Conservation (phyloP, 2,329 filamentous ascomycete species). For the Fusarium dimerum region DNA sequence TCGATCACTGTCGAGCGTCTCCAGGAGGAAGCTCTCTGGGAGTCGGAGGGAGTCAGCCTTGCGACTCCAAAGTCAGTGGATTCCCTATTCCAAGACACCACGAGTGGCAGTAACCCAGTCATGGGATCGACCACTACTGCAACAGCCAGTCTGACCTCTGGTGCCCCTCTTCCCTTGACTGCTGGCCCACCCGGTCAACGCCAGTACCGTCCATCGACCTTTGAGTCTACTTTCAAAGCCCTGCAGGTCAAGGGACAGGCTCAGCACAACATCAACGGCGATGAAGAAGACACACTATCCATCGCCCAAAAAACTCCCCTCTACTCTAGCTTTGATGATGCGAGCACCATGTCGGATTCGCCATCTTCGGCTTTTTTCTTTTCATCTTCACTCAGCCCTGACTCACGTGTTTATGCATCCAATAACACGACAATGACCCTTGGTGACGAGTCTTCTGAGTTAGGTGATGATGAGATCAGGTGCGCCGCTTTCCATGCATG, state of each 20-base stretch:
- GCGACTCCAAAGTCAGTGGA: conserved; percentile 7
- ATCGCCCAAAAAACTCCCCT: conserved; percentile 24
- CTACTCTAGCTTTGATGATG: conserved; percentile 24
- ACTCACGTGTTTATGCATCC: too few species aligned
- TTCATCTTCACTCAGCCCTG: background rate
- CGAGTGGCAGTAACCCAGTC: too few species aligned
- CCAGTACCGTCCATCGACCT: conserved; percentile 46
- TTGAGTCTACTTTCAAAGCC: conserved; percentile 41
- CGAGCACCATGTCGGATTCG: conserved; percentile 9
- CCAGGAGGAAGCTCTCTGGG: conserved; percentile 13
- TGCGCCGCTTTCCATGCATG: too few species aligned
- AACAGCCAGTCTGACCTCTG: conserved; percentile 33
- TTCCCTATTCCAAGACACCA: conserved; percentile 7
- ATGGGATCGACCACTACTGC: conserved; percentile 20
- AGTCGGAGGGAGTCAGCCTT: conserved; percentile 5
- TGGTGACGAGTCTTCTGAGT: too few species aligned
- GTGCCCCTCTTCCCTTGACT: conserved; percentile 52
- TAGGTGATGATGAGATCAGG: too few species aligned
- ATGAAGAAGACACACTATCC: conserved; percentile 26
- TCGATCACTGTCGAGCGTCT: conserved; percentile 4
- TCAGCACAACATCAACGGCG: conserved; percentile 27
- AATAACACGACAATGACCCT: too few species aligned
- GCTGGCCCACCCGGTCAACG: conserved; percentile 57
- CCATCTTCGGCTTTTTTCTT: conserved; percentile 2
- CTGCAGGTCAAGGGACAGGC: conserved; percentile 28